These are phyloP conservation scores for Mucor indicus DNA, from an alignment of 371 early-diverging fungal species.

Conservation along the genomic window DNA sequence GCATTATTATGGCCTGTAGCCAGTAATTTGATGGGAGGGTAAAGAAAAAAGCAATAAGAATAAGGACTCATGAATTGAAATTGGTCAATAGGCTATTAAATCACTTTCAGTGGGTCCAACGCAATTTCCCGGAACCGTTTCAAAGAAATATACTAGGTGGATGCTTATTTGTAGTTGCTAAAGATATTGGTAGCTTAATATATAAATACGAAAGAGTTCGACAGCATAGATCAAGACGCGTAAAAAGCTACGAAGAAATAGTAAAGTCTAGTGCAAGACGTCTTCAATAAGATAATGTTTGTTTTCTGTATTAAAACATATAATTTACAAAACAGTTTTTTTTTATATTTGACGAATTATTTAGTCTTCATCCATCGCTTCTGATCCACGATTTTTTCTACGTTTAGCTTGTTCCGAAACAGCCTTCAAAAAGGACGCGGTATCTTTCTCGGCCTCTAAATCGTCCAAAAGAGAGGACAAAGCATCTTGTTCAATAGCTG, in stretches of 20 bases:
- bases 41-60: too few relatives aligned
- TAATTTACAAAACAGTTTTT: too few relatives aligned
- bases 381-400: constrained; percentile 35
- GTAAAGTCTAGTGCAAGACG: too few relatives aligned
- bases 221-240: constrained; percentile 37
- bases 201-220: constrained; percentile 40
- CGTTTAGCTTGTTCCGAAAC: constrained; percentile 59
- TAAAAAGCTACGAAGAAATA: constrained; percentile 28
- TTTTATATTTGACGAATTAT: too few relatives aligned
- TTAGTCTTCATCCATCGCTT: constrained; percentile 39
- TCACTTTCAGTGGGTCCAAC: constrained; percentile 41
- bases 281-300: too few relatives aligned
- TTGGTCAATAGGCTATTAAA: constrained; percentile 36
- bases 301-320: too few relatives aligned
- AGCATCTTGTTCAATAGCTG: constrained; percentile 68
- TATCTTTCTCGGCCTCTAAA: too few relatives aligned
- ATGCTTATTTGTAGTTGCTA: constrained; percentile 57
- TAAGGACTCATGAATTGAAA: too few relatives aligned
- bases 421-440: constrained; percentile 62
- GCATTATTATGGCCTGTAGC: constrained; percentile 52
- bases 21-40: constrained; percentile 42
- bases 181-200: constrained; percentile 41
- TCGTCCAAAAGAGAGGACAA: too few relatives aligned
- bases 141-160: constrained; percentile 61
- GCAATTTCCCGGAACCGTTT: constrained; percentile 55